Conservation (phyloP, 2,329 filamentous ascomycete genomes). For the Aspergillus sp. region DNA sequence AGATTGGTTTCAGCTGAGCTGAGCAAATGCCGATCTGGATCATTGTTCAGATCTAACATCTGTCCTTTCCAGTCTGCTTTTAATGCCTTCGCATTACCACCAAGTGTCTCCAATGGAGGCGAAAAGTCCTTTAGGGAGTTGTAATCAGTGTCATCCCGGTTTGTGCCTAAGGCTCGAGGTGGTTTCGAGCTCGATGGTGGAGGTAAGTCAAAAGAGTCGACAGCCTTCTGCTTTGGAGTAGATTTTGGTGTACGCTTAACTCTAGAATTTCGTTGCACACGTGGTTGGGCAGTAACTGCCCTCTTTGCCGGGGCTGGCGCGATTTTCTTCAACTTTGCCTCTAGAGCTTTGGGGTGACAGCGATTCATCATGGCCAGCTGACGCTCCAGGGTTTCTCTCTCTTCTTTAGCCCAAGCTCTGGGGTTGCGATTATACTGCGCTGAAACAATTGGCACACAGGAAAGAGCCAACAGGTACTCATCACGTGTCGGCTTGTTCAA, state of each 20-base stretch:
- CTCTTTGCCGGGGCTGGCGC: slow-evolving; percentile 35
- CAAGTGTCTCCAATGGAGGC: slow-evolving; percentile 63
- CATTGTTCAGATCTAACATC: slow-evolving; percentile 68
- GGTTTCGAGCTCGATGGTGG: slow-evolving; percentile 36
- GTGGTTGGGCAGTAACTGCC: slow-evolving; percentile 17
- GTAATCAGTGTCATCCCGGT: slow-evolving; percentile 80
- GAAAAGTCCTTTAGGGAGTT: slow-evolving; percentile 66
- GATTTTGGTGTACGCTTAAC: slow-evolving; percentile 37
- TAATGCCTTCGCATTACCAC: slow-evolving; percentile 62
- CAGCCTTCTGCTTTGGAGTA: slow-evolving; percentile 35
- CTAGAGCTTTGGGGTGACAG: slow-evolving; percentile 22
- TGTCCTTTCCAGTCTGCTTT: slow-evolving; percentile 87
- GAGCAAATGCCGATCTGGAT: slow-evolving; percentile 65
- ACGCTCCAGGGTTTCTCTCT: slow-evolving; percentile 37
- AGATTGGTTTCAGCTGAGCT: slow-evolving; percentile 74
- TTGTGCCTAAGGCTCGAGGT: slow-evolving; percentile 49
- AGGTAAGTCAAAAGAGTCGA: slow-evolving; percentile 33
- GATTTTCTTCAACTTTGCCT: slow-evolving; percentile 35
- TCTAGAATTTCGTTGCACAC: slow-evolving; percentile 26
- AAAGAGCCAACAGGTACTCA: slow-evolving; percentile 40
- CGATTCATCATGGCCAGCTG: slow-evolving; percentile 39
- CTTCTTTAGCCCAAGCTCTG: slow-evolving; percentile 38
- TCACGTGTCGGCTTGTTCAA: slow-evolving; percentile 39
- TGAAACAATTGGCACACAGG: slow-evolving; percentile 40
- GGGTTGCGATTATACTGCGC: slow-evolving; percentile 41